Conservation (phyloP, 495 filamentous ascomycete species). For the Filosporella fistucella region DNA sequence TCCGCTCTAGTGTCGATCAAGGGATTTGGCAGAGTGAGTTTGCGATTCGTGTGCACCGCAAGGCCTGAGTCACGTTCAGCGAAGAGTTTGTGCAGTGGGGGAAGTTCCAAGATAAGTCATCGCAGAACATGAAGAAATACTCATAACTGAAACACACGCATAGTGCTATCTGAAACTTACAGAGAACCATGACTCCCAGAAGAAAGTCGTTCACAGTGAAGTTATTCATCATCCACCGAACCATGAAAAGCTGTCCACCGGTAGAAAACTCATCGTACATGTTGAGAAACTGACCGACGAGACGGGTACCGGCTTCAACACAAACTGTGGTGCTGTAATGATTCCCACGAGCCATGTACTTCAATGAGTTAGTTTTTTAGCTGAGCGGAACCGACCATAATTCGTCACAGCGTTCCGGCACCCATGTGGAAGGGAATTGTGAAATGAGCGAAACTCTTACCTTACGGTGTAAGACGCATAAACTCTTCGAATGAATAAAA, state of each 20-base stretch:
- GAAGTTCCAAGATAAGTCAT: too few relatives aligned
- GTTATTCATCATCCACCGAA: slow-evolving; percentile 37
- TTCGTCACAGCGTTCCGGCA: too few relatives aligned
- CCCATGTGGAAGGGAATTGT: not conserved
- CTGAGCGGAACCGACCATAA: too few relatives aligned
- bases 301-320: slow-evolving; percentile 34
- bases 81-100: too few relatives aligned
- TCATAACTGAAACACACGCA: too few relatives aligned
- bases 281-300: slow-evolving; percentile 32
- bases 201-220: slow-evolving; percentile 41
- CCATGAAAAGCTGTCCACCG: slow-evolving; percentile 30
- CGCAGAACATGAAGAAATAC: too few relatives aligned
- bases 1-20: not conserved
- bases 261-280: slow-evolving; percentile 31
- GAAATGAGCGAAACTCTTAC: not conserved
- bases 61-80: too few relatives aligned
- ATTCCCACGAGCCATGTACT: slow-evolving; percentile 22
- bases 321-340: slow-evolving; percentile 25
- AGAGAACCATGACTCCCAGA: slow-evolving; percentile 39
- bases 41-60: not conserved
- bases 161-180: too few relatives aligned
- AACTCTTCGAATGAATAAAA: slow-evolving; percentile 32
- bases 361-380: too few relatives aligned
- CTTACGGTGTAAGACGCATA: slow-evolving; percentile 35
- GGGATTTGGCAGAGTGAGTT: not conserved